These are phyloP conservation scores for Metschnikowia orientalis DNA, from an alignment of 805 yeast genomes.

Conservation along the genomic window DNA sequence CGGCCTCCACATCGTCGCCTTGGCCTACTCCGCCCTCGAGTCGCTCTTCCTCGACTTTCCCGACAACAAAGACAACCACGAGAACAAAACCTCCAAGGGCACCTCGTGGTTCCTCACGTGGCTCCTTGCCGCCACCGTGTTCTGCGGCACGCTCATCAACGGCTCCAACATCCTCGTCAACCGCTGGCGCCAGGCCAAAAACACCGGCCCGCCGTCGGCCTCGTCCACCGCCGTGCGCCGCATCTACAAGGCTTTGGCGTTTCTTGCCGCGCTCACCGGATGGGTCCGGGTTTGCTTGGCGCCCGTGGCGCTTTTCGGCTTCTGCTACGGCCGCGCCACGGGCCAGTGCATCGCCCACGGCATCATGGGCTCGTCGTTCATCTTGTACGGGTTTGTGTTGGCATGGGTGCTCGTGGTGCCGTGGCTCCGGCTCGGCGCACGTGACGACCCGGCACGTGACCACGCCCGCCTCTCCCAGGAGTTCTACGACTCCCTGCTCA, in stretches of 20 bases:
- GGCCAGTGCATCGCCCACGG: constrained; percentile 98
- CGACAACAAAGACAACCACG: constrained; percentile 56
- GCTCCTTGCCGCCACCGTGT: constrained; percentile 43
- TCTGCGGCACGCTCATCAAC: constrained; percentile 51
- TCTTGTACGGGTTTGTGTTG: constrained; percentile 72
- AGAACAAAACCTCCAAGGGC: constrained; percentile 63
- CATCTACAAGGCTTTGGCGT: constrained; percentile 43
- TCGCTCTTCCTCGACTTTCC: constrained; percentile 56
- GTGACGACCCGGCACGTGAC: too few relatives aligned
- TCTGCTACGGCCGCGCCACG: constrained; percentile 75
- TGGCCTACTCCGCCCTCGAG: constrained; percentile 50
- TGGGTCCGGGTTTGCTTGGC: constrained; percentile 81
- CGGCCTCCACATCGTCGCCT: constrained; percentile 13
- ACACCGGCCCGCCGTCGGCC: constrained; percentile 3
- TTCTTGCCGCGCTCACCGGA: constrained; percentile 51
- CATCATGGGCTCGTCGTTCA: constrained; percentile 89
- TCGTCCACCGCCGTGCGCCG: constrained; percentile 10
- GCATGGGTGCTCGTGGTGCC: constrained; percentile 65
- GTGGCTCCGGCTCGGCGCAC: constrained; percentile 48
- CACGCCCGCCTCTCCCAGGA: constrained; percentile 60
- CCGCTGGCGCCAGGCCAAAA: constrained; percentile 13
- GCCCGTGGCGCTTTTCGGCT: constrained; percentile 79
- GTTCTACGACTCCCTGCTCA: constrained; percentile 72
- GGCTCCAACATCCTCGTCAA: constrained; percentile 46
- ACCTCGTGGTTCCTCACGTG: constrained; percentile 60